Evolutionary conservation across 179 eudicot species (phyloP), one percentile per base, ranked within the genome.

Genomic region (Pouteria campechiana): DNA sequence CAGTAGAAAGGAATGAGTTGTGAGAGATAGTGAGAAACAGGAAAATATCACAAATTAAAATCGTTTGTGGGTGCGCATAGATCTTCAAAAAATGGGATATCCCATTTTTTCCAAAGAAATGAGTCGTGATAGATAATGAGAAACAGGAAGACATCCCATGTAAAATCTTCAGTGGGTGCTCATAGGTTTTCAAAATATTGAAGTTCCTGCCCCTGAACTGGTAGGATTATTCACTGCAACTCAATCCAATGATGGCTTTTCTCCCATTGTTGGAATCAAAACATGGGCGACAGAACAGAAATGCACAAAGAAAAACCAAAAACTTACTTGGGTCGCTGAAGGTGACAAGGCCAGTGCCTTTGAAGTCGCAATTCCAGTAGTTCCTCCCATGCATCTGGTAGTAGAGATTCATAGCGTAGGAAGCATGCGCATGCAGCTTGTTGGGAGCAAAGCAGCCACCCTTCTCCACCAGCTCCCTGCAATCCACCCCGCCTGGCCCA

Each of bases 301-400:
- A 21, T 5, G 17, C 19, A 16, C 5, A 6, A 1, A 13, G 12
- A 31, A 10, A 6, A 0, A 3, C 4, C 15, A 9, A 12, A 8
- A 5, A 39, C 73, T 58, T 67, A 67, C 73, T 67, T 46, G 78
- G 78, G 45, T 72, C 73, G n/a, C 56, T 55, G 50, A 55, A 54
- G 31, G 78, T 67, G 14, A 67, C 58, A 25, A 67, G 62, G 5
- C 70, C 78, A 32, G 57, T 54, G 20, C 60, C 60, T 24, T 63
- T 72, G 57, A 72, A 72, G 17, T 67, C 61, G 47, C 78, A 72
- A 40, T 67, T 58, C 63, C 66, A 67, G 32, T 55, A 58, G 49
- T 58, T 56, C 37, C 73, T 67, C 20, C 70, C 70, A 28, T 59
- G 67, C 70, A 51, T 67, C 46, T 67, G 70, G 33, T 63, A 72